phyloP scores from a whole-genome alignment of 2,329 filamentous ascomycete species.

The Lasiodiplodia hormozganensis region DNA sequence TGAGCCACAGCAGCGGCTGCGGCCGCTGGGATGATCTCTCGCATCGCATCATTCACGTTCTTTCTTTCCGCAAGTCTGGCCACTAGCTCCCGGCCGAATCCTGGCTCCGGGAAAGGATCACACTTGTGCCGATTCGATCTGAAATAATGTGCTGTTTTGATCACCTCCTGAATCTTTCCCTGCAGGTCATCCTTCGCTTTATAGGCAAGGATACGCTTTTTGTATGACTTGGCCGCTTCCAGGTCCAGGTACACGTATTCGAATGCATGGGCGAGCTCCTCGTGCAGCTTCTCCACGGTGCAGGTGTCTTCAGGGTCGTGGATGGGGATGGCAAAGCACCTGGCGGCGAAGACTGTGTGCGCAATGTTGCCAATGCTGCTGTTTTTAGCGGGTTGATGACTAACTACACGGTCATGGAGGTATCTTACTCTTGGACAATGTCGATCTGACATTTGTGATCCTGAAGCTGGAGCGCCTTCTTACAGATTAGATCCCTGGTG shows the following conservation, averaged over 20 bases:
- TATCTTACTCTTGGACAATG: constrained; percentile 33
- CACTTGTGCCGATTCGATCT: constrained; percentile 12
- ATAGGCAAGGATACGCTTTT: constrained; percentile 28
- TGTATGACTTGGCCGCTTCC: constrained; percentile 37
- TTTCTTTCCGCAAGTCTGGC: constrained; percentile 28
- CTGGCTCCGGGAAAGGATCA: constrained; percentile 13
- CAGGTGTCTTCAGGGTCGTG: constrained; percentile 32
- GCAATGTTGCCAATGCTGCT: constrained; percentile 38
- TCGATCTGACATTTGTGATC: constrained; percentile 43
- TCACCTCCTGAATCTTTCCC: constrained; percentile 15
- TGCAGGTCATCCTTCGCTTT: constrained; percentile 5
- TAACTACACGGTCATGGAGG: not conserved
- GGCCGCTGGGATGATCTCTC: constrained; percentile 23
- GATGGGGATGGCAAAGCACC: constrained; percentile 38
- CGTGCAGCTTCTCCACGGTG: constrained; percentile 37
- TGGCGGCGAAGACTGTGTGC: constrained; percentile 40
- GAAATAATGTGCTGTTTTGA: not conserved
- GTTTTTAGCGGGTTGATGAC: not conserved
- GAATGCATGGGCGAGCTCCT: constrained; percentile 39
- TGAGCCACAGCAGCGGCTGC: constrained; percentile 24
- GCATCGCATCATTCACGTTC: constrained; percentile 30
- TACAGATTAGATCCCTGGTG: constrained; percentile 39
- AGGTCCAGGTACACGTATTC: constrained; percentile 41
- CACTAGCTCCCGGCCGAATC: constrained; percentile 18
- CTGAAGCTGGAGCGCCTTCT: constrained; percentile 39